Base-by-base conservation (phyloP, 192 early-diverging fungal genomes). In the Helicostylum pulchrum region DNA sequence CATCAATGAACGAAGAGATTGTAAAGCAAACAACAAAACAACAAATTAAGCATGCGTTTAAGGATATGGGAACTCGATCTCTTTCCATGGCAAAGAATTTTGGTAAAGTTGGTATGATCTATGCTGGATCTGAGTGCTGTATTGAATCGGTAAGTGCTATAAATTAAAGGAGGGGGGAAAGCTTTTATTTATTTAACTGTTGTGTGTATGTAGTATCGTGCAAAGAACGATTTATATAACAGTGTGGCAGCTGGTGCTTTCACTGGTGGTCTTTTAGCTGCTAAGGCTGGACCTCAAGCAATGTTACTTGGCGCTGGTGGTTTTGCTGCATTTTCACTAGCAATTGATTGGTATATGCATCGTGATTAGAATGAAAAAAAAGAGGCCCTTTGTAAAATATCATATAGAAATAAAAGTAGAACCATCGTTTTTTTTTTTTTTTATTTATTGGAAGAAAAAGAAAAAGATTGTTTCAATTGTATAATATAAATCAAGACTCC, bases 221-320 rank as follows among this genome's bases (percentile, higher is more conserved):
- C 91, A 7, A 95, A 94, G 68, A 93, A 97, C 75, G 97, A 99
- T 68, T 77, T 95, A 20, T 93, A 91, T 74, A 99, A 97, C 70
- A 88, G 91, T 59, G 72, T 92, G 11, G 80, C 84, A 19, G 91
- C 94, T 23, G 97, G 97, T 20, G 97, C 95, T 69, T 78, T 97
- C 50, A 95, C 97, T 32, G 95, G 97, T 52, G 94, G 90, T 8
- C 78, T 87, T 15, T 70, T 97, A 61, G 90, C 90, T 14, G 83
- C 85, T 10, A 83, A 79, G 62, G 85, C 84, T 20, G 93, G 94
- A 2, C 92, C 92, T 12, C 78, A 87, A 53, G 90, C 88, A 3
- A 80, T 87, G 49, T 83, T 83, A 0, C 67, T 81, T 19, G 97
- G 97, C 51, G 97, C 95, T 70, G 90, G 83, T 45, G 90, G 93